phyloP scores from a whole-genome alignment of 2,329 filamentous ascomycete genomes.

The Colletotrichum nymphaeae region DNA sequence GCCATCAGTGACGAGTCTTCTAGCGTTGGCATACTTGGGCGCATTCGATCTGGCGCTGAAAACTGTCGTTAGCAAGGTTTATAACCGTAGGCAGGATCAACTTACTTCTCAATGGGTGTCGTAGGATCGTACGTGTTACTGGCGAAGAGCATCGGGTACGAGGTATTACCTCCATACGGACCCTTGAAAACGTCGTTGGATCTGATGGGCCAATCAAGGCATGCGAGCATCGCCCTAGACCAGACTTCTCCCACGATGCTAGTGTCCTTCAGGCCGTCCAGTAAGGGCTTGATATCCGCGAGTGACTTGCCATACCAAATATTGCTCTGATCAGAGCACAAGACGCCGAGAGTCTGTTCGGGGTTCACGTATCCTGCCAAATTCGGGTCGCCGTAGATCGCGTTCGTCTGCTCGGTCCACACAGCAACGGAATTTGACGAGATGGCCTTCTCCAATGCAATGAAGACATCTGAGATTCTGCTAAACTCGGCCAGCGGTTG shows the following conservation, averaged over 20 bases:
- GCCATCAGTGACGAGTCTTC: neutral
- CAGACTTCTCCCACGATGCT: slow-evolving; percentile 12
- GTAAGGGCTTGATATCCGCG: neutral
- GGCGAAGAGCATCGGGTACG: neutral
- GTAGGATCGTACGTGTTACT: slow-evolving; percentile 17
- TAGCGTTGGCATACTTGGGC: neutral
- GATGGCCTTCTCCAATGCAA: neutral
- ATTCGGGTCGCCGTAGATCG: neutral
- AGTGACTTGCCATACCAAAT: neutral
- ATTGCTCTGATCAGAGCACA: slow-evolving; percentile 9
- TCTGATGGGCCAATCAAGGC: slow-evolving; percentile 10
- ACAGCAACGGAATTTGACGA: neutral
- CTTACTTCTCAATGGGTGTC: slow-evolving; percentile 16
- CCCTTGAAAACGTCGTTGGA: slow-evolving; percentile 4
- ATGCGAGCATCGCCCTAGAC: neutral
- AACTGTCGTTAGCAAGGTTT: neutral
- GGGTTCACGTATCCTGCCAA: neutral
- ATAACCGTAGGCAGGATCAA: neutral
- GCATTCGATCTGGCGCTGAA: neutral
- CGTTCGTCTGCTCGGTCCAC: slow-evolving; percentile 10
- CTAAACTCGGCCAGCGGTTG: neutral
- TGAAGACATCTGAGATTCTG: neutral
- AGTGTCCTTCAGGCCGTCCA: neutral
- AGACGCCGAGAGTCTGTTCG: slow-evolving; percentile 1
- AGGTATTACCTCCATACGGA: slow-evolving; percentile 1